Percentiles rank a stretch among this genome's conserved stretches.
Evolutionary conservation across 352 stramenopile species (phyloP).

Genomic region (Globisporangium camurandrum): DNA sequence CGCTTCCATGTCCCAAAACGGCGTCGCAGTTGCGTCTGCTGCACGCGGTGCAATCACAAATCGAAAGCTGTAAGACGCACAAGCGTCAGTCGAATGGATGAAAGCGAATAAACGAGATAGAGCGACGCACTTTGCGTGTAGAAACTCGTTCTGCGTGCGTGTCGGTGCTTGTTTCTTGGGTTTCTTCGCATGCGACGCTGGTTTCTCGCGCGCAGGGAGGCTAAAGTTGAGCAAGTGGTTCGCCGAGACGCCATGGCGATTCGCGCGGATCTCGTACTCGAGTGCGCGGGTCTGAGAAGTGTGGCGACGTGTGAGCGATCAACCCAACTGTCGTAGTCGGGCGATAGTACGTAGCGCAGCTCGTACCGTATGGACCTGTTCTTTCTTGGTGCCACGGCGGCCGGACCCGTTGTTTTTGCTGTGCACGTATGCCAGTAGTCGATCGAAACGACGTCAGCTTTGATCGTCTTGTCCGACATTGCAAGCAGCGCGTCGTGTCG

Average conservation of each 20-base stretch:
- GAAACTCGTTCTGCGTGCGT: conserved; percentile 76
- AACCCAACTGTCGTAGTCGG: not conserved
- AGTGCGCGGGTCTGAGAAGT: conserved; percentile 35
- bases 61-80: conserved; percentile 41
- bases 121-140: conserved; percentile 71
- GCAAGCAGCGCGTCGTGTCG: not conserved
- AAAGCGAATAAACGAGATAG: not conserved
- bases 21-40: conserved; percentile 28
- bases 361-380: conserved; percentile 9
- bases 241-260: conserved; percentile 59
- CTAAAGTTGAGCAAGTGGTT: conserved; percentile 84
- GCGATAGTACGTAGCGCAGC: too few species aligned
- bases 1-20: conserved; percentile 66
- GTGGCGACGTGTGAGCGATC: not conserved
- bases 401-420: conserved; percentile 14
- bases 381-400: conserved; percentile 7
- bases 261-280: conserved; percentile 47
- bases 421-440: too few species aligned
- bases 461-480: not conserved
- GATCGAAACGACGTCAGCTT: too few species aligned
- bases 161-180: conserved; percentile 50
- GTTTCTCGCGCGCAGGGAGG: conserved; percentile 63
- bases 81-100: not conserved
- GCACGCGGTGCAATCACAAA: conserved; percentile 68
- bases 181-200: conserved; percentile 20